phyloP scores from a whole-genome alignment of 139 green algal genomes.

The Edaphochlamys debaryana region DNA sequence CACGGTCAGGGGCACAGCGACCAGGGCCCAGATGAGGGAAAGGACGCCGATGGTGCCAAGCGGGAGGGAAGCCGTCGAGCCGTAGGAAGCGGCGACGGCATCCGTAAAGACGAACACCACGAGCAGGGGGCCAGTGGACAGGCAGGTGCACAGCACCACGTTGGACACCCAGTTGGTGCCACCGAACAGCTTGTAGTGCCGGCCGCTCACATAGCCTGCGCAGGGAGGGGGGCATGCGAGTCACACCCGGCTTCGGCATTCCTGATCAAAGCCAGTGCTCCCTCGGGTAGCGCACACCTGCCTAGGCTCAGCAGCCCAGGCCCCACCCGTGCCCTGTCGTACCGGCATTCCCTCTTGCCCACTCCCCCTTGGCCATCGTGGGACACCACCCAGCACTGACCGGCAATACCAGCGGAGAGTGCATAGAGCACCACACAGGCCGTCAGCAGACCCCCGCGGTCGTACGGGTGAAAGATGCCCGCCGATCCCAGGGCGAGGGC shows the following conservation, averaged over 20 bases:
- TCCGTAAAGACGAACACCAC: conserved; percentile 85
- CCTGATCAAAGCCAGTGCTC: too few species aligned
- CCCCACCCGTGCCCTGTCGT: too few species aligned
- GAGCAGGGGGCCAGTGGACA: conserved; percentile 86
- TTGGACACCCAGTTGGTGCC: conserved; percentile 85
- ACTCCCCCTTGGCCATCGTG: too few species aligned
- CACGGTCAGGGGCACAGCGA: conserved; percentile 94
- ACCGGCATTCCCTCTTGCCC: too few species aligned
- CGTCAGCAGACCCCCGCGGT: conserved; percentile 88
- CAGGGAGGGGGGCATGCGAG: too few species aligned
- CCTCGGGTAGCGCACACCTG: too few species aligned
- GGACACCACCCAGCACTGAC: too few species aligned
- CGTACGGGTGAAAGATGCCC: conserved; percentile 95
- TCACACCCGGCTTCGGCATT: too few species aligned
- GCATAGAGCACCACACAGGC: conserved; percentile 92
- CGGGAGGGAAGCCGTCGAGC: conserved; percentile 79
- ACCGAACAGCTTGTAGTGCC: conserved; percentile 90
- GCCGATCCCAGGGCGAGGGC: conserved; percentile 88
- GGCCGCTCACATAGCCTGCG: conserved; percentile 84
- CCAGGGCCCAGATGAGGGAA: conserved; percentile 84
- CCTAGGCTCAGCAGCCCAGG: too few species aligned
- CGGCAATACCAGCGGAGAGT: conserved; percentile 80
- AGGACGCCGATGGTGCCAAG: conserved; percentile 90
- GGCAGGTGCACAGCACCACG: conserved; percentile 74
- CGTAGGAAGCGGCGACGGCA: conserved; percentile 79